Evolutionary conservation across 257 asterid species (phyloP).

Genomic region (Solanum virginianum): DNA sequence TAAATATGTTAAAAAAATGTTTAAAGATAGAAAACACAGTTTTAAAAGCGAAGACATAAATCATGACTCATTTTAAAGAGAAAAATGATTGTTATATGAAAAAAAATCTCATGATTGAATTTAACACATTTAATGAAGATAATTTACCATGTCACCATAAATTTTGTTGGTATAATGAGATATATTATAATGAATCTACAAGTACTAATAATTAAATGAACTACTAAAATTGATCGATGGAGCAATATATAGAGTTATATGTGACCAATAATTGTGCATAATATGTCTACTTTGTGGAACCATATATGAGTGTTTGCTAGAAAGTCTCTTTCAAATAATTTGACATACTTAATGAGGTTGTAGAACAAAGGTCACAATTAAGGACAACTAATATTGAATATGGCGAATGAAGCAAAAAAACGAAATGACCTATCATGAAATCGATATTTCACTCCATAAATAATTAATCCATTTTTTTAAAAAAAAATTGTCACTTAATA

Average conservation of each 20-base stretch:
- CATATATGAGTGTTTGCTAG: background rate
- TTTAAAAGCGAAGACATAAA: no score
- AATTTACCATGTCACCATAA: background rate
- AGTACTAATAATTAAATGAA: background rate
- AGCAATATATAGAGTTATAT: background rate
- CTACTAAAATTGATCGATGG: background rate
- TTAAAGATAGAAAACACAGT: no score
- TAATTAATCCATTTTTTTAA: background rate
- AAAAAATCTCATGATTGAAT: background rate
- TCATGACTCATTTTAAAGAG: no score
- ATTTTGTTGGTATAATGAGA: background rate
- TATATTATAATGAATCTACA: background rate
- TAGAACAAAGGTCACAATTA: background rate
- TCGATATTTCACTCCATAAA: background rate
- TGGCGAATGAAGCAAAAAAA: background rate
- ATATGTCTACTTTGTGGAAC: background rate
- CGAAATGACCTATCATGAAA: background rate
- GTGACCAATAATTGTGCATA: background rate
- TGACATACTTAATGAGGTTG: background rate
- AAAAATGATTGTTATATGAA: background rate
- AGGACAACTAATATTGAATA: background rate
- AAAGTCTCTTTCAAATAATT: slow-evolving; percentile 10
- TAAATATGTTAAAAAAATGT: no score
- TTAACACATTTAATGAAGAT: background rate
- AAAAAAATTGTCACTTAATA: background rate